These are phyloP conservation scores for Ichthyophthirius multifiliis DNA, from an alignment of 169 alveolate genomes.

Conservation along the genomic window DNA sequence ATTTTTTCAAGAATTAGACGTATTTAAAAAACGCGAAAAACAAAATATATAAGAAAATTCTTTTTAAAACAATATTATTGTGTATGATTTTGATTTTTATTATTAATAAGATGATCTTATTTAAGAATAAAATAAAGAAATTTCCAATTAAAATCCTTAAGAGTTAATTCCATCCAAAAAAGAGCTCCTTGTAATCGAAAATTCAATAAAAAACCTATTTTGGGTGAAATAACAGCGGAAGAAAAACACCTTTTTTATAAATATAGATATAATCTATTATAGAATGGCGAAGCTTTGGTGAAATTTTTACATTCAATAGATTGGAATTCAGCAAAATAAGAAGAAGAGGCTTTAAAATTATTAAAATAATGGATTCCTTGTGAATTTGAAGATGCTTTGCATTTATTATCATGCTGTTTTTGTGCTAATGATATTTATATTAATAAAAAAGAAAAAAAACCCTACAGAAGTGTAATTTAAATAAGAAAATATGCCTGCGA, in stretches of 20 bases:
- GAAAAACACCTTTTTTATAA: conserved; percentile 6
- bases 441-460: conserved; percentile 31
- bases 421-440: conserved; percentile 65
- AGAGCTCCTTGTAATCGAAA: not conserved
- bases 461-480: no score
- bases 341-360: conserved; percentile 66
- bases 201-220: conserved; percentile 6
- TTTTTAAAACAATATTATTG: not conserved
- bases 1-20: no score
- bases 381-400: conserved; percentile 78
- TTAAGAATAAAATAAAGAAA: not conserved
- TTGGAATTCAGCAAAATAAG: conserved; percentile 79
- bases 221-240: conserved; percentile 18
- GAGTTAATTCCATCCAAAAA: not conserved
- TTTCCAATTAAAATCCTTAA: conserved; percentile 23
- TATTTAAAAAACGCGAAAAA: no score
- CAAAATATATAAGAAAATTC: not conserved
- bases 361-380: conserved; percentile 68
- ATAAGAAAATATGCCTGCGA: conserved; percentile 81
- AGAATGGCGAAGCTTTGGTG: conserved; percentile 57
- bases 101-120: conserved; percentile 7
- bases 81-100: conserved; percentile 36
- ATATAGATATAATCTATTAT: conserved; percentile 16
- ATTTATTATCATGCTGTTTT: conserved; percentile 64
- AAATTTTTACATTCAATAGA: conserved; percentile 68